Percentiles rank a stretch among this genome's conserved stretches.
These are phyloP conservation scores for Coemansia furcata DNA, from an alignment of 192 early-diverging fungal genomes.

Conservation along the genomic window DNA sequence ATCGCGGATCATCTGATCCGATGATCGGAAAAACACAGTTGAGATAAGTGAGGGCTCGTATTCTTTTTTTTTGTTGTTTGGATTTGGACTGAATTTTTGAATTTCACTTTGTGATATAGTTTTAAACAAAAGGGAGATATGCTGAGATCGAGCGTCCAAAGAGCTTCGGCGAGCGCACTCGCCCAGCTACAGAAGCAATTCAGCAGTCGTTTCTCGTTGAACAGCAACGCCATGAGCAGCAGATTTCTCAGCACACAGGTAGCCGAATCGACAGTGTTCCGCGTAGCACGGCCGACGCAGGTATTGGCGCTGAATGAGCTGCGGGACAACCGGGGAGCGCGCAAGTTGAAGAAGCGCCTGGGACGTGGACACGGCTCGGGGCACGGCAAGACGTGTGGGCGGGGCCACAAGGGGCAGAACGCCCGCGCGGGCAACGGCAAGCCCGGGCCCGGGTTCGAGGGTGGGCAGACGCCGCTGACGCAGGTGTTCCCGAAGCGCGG, in stretches of 20 bases:
- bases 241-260: neutral
- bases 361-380: slow-evolving; percentile 86
- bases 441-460: slow-evolving; percentile 84
- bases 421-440: slow-evolving; percentile 72
- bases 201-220: slow-evolving; percentile 7
- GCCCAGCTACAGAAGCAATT: slow-evolving; percentile 27
- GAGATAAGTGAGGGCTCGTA: too few relatives aligned
- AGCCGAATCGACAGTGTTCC: neutral
- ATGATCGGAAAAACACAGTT: too few relatives aligned
- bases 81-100: neutral
- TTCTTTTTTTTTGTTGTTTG: neutral
- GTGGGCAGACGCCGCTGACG: slow-evolving; percentile 86
- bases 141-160: slow-evolving; percentile 12
- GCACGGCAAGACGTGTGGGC: slow-evolving; percentile 85
- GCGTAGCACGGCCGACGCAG: slow-evolving; percentile 16
- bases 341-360: slow-evolving; percentile 57
- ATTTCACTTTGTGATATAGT: neutral
- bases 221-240: neutral
- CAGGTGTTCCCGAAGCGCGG: slow-evolving; percentile 85
- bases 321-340: slow-evolving; percentile 43
- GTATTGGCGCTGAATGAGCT: slow-evolving; percentile 33
- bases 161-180: slow-evolving; percentile 6
- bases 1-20: too few relatives aligned
- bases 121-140: neutral
- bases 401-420: slow-evolving; percentile 90